Base-by-base conservation (phyloP, 768 basidiomycete genomes). In the Cystoderma amianthinum region DNA sequence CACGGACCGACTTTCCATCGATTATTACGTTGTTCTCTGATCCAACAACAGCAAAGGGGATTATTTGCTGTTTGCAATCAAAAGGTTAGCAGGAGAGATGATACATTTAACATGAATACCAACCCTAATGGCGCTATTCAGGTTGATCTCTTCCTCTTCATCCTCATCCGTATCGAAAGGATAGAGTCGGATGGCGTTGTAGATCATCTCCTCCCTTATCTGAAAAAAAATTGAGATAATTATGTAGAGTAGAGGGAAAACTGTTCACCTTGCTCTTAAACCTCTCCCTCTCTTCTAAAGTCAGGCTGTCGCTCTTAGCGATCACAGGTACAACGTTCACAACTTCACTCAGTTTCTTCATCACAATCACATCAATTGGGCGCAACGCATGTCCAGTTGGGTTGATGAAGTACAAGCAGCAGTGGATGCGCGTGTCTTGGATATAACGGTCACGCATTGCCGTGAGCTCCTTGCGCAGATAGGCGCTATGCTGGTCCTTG, bases 251-350 rank as follows among this genome's bases (percentile, higher is more conserved):
- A 32, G 10, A 19, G 19, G 34, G 18, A 16, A 5, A 54, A 36
- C 17, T 15, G 15, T 71, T 13, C 22, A 90, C 91, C 72, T 91
- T 87, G 55, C 78, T 70, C 76, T 99, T 99, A 78, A 99, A 99
- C 34, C 72, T 72, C 42, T 85, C 85, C 51, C 92, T 72, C 73
- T 99, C 95, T 49, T 96, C 94, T 44, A 89, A 61, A 2, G 94
- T 97, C 70, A 99, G 73, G 48, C 82, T 85, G 64, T 99, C 95
- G 21, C 88, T 77, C 76, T 99, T 99, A 51, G 96, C 95, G 55
- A 99, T 97, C 46, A 99, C 88, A n/a, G 95, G 95, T 5, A 99
- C 94, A 39, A 99, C 95, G 53, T 99, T 99, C 62, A 97, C 96
- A 32, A 98, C 95, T 60, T 98, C 96, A 60, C 87, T 88, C 46